Base-by-base conservation (phyloP, 495 filamentous ascomycete genomes). In the Aspergillus heteromorphus region DNA sequence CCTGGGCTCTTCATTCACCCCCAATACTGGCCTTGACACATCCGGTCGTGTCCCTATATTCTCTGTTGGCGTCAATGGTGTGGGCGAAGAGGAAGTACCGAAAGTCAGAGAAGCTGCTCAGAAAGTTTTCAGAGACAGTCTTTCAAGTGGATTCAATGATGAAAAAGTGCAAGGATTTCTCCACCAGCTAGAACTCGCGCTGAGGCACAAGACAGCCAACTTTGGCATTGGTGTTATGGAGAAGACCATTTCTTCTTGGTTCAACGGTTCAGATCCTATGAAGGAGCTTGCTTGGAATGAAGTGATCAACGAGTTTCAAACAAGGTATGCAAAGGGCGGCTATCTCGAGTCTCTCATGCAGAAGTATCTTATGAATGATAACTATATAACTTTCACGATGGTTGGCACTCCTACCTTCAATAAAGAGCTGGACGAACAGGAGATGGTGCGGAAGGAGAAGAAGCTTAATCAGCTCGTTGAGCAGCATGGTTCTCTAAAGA, bases 161-260 rank as follows among this genome's bases (percentile, higher is more conserved):
- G 82, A 83, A 57, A 98, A 97, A 68, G 86, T 97, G 34, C 89
- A 95, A 54, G 93, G 93, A 16, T 86, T 93, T 61, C 79, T 97
- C 36, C 93, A 98, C 67, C 91, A 96, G 68, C 76, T 97, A 9
- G 93, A 98, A 62, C 77, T 98, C 30, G 77, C 83, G 9, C 73
- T 97, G 20, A 95, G 96, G 64, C 92, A 97, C 70, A 97, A 97
- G 71, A 96, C 89, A 1, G 87, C 93, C 30, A 87, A 87, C 58
- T 97, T 98, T 63, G 93, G 93, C 19, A 88, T 97, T 80, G 84
- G 84, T 40, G 72, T 98, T 2, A 87, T 97, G 76, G 87, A 96
- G 59, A 80, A 91, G 42, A 76, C 96, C 51, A 87, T 93, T 50
- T 86, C 89, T 3, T 83, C 84, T 23, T 98, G 93, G 93, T 96